Conservation (phyloP, 2,329 filamentous ascomycete species). For the Lachnellula subtilissima region DNA sequence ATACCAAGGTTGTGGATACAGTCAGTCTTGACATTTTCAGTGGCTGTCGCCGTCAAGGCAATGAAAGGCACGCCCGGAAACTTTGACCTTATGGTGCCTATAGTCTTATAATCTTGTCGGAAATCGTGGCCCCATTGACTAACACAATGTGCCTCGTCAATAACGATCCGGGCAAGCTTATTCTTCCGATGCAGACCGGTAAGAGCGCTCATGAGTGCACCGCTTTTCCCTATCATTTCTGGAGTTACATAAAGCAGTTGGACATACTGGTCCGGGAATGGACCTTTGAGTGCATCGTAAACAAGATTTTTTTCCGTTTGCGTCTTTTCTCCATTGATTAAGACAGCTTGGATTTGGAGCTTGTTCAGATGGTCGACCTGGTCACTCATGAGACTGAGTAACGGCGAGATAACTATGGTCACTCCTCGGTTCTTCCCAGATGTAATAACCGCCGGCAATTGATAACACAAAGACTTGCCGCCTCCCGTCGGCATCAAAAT, state of each 20-base stretch:
- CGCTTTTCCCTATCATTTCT: constrained; percentile 88
- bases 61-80: constrained; percentile 84
- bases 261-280: constrained; percentile 67
- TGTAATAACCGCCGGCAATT: constrained; percentile 79
- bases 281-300: constrained; percentile 54
- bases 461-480: constrained; percentile 95
- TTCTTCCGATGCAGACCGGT: constrained; percentile 61
- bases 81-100: constrained; percentile 67
- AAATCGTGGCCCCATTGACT: constrained; percentile 99
- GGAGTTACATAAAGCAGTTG: constrained; percentile 93
- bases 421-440: constrained; percentile 79
- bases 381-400: constrained; percentile 95
- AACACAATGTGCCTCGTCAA: constrained; percentile 98
- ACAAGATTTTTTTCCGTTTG: constrained; percentile 61
- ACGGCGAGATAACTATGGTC: constrained; percentile 89
- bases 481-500: constrained; percentile 97
- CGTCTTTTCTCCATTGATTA: constrained; percentile 74
- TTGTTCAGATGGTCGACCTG: constrained; percentile 79
- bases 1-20: constrained; percentile 91
- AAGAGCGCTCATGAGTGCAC: constrained; percentile 61
- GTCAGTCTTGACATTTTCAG: constrained; percentile 85
- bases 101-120: constrained; percentile 85
- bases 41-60: constrained; percentile 93
- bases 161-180: constrained; percentile 84
- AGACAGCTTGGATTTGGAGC: constrained; percentile 70